Evolutionary conservation across 2,329 filamentous ascomycete genomes (phyloP).

Genomic region (Exutisphaerella laricina): DNA sequence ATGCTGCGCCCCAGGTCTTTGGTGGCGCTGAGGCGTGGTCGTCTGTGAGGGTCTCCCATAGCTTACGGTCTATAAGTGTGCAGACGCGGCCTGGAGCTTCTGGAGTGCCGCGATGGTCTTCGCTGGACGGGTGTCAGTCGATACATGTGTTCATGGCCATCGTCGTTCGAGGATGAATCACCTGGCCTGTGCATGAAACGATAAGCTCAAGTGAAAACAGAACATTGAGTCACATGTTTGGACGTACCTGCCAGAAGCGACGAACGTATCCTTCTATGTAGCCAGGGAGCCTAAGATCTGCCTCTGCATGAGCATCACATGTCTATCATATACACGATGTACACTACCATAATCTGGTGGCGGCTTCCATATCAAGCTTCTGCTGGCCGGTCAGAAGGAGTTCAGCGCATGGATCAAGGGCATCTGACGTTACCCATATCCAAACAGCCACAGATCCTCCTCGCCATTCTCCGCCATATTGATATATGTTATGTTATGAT

Average conservation of each 20-base stretch:
- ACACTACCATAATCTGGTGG: constrained; percentile 82
- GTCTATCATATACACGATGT: neutral
- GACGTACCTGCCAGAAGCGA: constrained; percentile 90
- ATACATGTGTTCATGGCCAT: neutral
- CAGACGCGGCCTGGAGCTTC: constrained; percentile 83
- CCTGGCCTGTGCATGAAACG: constrained; percentile 25
- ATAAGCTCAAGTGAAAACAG: constrained; percentile 1
- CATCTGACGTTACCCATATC: constrained; percentile 66
- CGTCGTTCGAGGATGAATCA: no score
- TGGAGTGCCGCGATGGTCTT: constrained; percentile 92
- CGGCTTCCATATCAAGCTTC: constrained; percentile 97
- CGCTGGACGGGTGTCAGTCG: no score
- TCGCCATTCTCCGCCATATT: constrained; percentile 12
- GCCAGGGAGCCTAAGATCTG: constrained; percentile 78
- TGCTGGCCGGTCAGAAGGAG: constrained; percentile 39
- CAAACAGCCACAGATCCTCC: constrained; percentile 83
- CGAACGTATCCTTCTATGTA: constrained; percentile 92
- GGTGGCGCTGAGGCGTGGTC: constrained; percentile 59
- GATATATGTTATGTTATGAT: neutral
- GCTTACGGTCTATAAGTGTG: constrained; percentile 77
- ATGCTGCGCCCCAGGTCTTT: constrained; percentile 81
- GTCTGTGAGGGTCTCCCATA: constrained; percentile 70
- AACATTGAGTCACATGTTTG: neutral
- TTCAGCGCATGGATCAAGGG: neutral
- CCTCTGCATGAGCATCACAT: no score